These are phyloP conservation scores for Clarireedia monteithiana DNA, from an alignment of 2,329 filamentous ascomycete species.

Conservation along the genomic window DNA sequence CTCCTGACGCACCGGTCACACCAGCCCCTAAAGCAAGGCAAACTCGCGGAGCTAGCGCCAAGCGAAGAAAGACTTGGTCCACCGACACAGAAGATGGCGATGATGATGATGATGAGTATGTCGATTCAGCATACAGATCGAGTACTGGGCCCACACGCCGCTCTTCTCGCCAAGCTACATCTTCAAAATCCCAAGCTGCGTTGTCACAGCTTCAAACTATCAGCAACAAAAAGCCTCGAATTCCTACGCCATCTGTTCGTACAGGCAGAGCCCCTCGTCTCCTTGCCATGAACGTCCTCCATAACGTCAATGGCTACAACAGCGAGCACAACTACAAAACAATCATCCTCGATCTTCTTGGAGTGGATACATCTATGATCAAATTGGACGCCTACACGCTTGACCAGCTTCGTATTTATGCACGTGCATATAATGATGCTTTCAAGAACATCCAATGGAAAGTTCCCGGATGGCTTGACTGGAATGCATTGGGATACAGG, in stretches of 20 bases:
- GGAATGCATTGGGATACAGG: neutral
- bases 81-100: neutral
- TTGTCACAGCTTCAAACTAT: too few species aligned
- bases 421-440: slow-evolving; percentile 13
- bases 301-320: neutral
- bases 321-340: slow-evolving; percentile 2
- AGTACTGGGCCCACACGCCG: neutral
- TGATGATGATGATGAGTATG: slow-evolving; percentile 5
- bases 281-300: neutral
- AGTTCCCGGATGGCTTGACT: neutral
- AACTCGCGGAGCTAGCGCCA: neutral
- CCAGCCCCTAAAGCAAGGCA: neutral
- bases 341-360: slow-evolving; percentile 9
- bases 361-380: neutral
- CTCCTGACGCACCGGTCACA: neutral
- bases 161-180: neutral
- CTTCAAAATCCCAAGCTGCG: neutral
- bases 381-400: neutral
- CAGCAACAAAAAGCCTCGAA: too few species aligned
- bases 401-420: slow-evolving; percentile 13
- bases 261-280: neutral
- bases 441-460: neutral
- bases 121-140: neutral
- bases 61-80: neutral
- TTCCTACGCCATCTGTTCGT: neutral